Percentiles rank a stretch among this genome's conserved stretches.
These are phyloP conservation scores for Aureobasidium sp. DNA, from an alignment of 2,329 filamentous ascomycete genomes.

Conservation along the genomic window DNA sequence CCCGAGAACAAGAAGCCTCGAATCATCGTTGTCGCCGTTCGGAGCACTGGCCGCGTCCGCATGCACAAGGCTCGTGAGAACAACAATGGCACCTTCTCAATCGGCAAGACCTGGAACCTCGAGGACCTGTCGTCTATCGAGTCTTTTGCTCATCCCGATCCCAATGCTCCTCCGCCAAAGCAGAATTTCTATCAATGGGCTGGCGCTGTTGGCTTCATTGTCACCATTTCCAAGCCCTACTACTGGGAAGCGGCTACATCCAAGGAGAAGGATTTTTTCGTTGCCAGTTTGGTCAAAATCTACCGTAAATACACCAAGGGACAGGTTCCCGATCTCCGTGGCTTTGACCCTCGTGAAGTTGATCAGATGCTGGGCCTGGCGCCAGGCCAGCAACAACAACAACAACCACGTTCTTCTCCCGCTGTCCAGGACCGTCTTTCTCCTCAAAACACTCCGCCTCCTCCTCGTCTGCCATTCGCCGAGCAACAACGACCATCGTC, in stretches of 20 bases:
- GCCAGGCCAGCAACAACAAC: slow-evolving; percentile 19
- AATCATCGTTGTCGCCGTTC: slow-evolving; percentile 87
- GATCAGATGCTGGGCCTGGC: slow-evolving; percentile 59
- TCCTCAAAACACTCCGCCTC: slow-evolving; percentile 15
- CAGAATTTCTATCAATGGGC: slow-evolving; percentile 66
- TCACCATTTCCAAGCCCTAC: slow-evolving; percentile 88
- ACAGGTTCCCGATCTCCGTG: slow-evolving; percentile 66
- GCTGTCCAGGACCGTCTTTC: slow-evolving; percentile 6
- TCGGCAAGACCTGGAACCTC: slow-evolving; percentile 96
- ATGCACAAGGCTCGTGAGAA: slow-evolving; percentile 98
- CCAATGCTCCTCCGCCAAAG: slow-evolving; percentile 42
- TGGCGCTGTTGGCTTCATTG: slow-evolving; percentile 73
- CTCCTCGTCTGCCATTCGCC: slow-evolving; percentile 30
- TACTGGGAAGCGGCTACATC: slow-evolving; percentile 91
- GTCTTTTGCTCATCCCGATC: slow-evolving; percentile 59
- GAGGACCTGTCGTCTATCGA: slow-evolving; percentile 82
- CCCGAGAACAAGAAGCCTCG: slow-evolving; percentile 76
- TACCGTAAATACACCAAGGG: slow-evolving; percentile 94
- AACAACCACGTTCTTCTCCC: slow-evolving; percentile 15
- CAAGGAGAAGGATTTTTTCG: slow-evolving; percentile 98
- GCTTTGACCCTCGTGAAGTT: slow-evolving; percentile 74
- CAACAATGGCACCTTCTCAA: slow-evolving; percentile 85
- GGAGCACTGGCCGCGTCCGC: slow-evolving; percentile 84
- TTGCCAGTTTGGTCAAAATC: slow-evolving; percentile 91
- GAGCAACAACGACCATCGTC: slow-evolving; percentile 22